Evolutionary conservation across 139 green algal species (phyloP).

Genomic region (Chlamydomonas schloesseri): DNA sequence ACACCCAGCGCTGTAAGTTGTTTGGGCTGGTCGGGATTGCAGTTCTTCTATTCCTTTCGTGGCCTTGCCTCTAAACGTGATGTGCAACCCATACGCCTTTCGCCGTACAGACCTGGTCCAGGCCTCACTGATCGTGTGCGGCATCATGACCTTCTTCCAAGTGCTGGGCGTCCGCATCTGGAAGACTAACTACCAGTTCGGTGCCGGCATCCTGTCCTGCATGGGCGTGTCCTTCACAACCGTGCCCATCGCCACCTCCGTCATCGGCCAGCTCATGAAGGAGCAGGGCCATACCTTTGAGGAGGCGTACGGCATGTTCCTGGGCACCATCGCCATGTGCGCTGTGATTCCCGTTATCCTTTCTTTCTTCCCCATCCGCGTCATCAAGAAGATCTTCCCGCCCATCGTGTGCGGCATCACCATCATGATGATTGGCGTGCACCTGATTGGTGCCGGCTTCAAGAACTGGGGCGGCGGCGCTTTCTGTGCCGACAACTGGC

Average conservation of each 20-base stretch:
- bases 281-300: constrained; percentile 50
- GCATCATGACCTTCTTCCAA: constrained; percentile 63
- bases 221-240: constrained; percentile 74
- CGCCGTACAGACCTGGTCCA: constrained; percentile 69
- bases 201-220: constrained; percentile 77
- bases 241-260: constrained; percentile 63
- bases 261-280: constrained; percentile 43
- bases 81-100: no score
- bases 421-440: constrained; percentile 79
- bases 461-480: constrained; percentile 83
- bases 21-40: no score
- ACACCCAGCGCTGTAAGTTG: constrained; percentile 38
- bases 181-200: constrained; percentile 42
- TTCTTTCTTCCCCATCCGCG: constrained; percentile 71
- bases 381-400: constrained; percentile 70
- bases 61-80: no score
- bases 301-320: constrained; percentile 73
- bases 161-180: constrained; percentile 47
- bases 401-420: constrained; percentile 74
- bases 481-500: constrained; percentile 77
- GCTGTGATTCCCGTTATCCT: constrained; percentile 69
- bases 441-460: constrained; percentile 72
- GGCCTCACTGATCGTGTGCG: constrained; percentile 70
- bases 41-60: no score
- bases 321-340: constrained; percentile 76